Evolutionary conservation across 2,329 filamentous ascomycete species (phyloP).

Genomic region (Epichloe scottii): DNA sequence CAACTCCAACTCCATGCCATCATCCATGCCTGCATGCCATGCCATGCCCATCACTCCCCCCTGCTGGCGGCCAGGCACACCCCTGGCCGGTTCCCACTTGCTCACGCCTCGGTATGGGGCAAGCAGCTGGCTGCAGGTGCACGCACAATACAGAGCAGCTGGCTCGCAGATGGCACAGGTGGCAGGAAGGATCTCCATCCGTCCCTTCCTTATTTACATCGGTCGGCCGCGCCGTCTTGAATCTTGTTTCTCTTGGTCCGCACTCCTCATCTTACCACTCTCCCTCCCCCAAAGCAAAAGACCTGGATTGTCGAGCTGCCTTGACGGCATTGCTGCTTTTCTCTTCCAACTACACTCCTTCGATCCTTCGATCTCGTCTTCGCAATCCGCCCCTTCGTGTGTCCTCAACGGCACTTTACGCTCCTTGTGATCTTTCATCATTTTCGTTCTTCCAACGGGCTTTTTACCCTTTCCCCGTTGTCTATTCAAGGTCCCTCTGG

Average conservation of each 20-base stretch:
- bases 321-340: slow-evolving; percentile 5
- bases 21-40: background rate
- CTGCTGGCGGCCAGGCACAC: background rate
- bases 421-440: slow-evolving; percentile 2
- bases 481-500: background rate
- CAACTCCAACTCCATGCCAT: background rate
- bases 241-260: background rate
- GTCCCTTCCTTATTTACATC: slow-evolving; percentile 5
- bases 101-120: background rate
- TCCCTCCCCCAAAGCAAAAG: slow-evolving; percentile 2
- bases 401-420: slow-evolving; percentile 7
- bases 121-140: background rate
- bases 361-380: background rate
- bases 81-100: background rate
- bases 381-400: background rate
- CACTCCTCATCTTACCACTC: background rate
- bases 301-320: slow-evolving; percentile 7
- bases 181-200: background rate
- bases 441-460: background rate
- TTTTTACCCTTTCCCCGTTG: background rate
- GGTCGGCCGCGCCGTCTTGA: background rate
- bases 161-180: background rate
- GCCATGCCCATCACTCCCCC: background rate
- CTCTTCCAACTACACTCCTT: slow-evolving; percentile 2
- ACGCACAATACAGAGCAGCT: background rate